Base-by-base conservation (phyloP, 2,329 filamentous ascomycete species). In the Clonostachys rhizophaga region DNA sequence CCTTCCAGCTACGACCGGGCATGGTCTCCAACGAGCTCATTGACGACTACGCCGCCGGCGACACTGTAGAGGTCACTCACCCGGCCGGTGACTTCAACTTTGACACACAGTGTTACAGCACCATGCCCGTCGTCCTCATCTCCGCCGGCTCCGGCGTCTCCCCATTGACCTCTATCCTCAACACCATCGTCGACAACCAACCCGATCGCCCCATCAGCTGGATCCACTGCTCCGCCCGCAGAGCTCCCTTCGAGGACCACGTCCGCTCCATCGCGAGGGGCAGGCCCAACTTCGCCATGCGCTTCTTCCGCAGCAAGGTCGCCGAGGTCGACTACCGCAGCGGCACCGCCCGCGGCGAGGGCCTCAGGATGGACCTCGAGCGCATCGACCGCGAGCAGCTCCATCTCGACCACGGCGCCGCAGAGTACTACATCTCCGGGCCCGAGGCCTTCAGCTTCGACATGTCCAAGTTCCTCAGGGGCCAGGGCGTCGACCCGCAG, bases 21-120 rank as follows among this genome's bases (percentile, higher is more conserved):
- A 76, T 83, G 50, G 75, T 91, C 16, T 89, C 84, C 44, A 89
- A 88, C 58, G 68, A 86, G 39, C 70, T 91, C 35, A 81, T 90
- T 58, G 78, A 83, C 52, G 65, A 69, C 16, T 77, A 82, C 60
- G 66, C 74, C 2, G 74, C 77, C 40, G 86, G 86, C 39, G 83
- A 87, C 56, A 57, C 72, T 0, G 59, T 91, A 10, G 71, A 84
- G 52, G 67, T 90, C 11, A 84, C 83, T 4, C 84, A 89, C 58
- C 87, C 87, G 0, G 72, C 70, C 5, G 82, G 82, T 40, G 44
- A 40, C 10, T 47, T 50, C 36, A 13, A 34, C 35, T 45, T 50
- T 39, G 45, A 44, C 36, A 16, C n/a, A 60, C 36, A 9, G 14
- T 5, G 67, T 43, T 56, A 58, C 36, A 55, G 51, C 34, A 67